A percentile compares a stretch with the other conserved stretches of the same genome.
These are phyloP conservation scores for Posidonia oceanica DNA, from an alignment of 116 monocot species.

Conservation along the genomic window DNA sequence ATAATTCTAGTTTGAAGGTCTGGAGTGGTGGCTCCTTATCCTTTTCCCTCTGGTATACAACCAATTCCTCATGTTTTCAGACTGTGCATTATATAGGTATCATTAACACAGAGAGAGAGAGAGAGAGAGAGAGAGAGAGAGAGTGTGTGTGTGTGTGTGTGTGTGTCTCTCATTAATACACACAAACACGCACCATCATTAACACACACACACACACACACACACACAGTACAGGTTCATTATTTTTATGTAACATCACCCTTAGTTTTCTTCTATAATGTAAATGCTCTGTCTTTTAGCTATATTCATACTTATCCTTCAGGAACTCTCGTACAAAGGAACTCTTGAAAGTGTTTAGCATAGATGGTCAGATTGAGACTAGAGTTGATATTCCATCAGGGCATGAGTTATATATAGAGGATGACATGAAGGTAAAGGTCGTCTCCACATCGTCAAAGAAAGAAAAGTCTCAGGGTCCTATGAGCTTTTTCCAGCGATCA, in stretches of 20 bases:
- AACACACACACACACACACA: too few species aligned
- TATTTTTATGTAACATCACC: not conserved
- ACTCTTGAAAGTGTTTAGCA: constrained; percentile 42
- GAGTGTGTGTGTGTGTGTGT: too few species aligned
- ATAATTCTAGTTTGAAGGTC: constrained; percentile 63
- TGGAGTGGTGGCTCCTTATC: constrained; percentile 58
- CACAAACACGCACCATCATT: too few species aligned
- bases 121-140: too few species aligned
- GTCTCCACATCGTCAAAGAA: constrained; percentile 29
- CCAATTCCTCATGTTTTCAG: not conserved
- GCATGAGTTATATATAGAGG: constrained; percentile 34
- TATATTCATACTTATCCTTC: constrained; percentile 1
- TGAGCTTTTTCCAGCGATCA: constrained; percentile 57
- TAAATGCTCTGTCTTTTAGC: not conserved
- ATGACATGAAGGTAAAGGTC: constrained; percentile 43
- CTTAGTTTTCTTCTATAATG: not conserved
- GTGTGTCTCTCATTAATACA: too few species aligned
- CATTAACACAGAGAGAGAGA: too few species aligned
- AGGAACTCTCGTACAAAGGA: constrained; percentile 67
- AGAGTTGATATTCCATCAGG: constrained; percentile 21
- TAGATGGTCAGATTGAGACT: constrained; percentile 23
- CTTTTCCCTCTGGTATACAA: constrained; percentile 65
- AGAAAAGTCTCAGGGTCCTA: constrained; percentile 21
- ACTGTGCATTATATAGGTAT: not conserved
- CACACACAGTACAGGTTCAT: too few species aligned